Base-by-base conservation (phyloP, 1,284 basidiomycete species). In the Schizopora paradoxa region DNA sequence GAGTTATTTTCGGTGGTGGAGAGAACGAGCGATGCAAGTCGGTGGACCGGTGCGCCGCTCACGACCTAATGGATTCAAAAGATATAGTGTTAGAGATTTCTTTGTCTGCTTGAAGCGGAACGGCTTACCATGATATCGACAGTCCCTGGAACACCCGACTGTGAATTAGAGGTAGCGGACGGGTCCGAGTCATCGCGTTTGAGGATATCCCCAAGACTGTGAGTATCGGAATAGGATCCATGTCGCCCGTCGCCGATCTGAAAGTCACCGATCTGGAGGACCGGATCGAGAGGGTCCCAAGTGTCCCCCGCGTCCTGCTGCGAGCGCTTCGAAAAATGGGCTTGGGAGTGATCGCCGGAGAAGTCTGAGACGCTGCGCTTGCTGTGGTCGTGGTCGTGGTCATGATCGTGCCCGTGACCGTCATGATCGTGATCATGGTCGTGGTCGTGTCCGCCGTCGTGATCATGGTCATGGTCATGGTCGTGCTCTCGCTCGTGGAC, bases 11-110 rank as follows among this genome's bases (percentile, higher is more conserved):
- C 27, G 21, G 43, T 37, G 1, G 62, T 54, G 18, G 70, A 68
- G 34, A 77, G 56, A 2, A 67, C 58, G 6, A 82, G 65, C 2
- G 73, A 76, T 3, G 73, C 79, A 28, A 82, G 60, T 47, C 61
- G 58, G 47, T 63, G 48, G 2, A 58, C 61, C 0, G 45, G 49
- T 3, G 65, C 60, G 27, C 58, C 60, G 36, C 60, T 60, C 22
- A 60, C 55, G 13, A 48, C 31, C 18, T 35, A 11, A 40, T 21
- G 29, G 23, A 31, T 6, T 8, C 27, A 19, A 19, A 7, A 27
- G 25, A 1, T 28, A 52, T 34, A 44, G 27, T 29, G 22, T 33
- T 16, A 47, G 40, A 52, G 26, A 43, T 29, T 4, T 26, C 21
- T 0, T 37, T 3, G 23, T 32, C 16, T 11, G n/a, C n/a, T n/a